These are phyloP conservation scores for Irpex rosettiformis DNA, from an alignment of 1,284 basidiomycete genomes.

Conservation along the genomic window DNA sequence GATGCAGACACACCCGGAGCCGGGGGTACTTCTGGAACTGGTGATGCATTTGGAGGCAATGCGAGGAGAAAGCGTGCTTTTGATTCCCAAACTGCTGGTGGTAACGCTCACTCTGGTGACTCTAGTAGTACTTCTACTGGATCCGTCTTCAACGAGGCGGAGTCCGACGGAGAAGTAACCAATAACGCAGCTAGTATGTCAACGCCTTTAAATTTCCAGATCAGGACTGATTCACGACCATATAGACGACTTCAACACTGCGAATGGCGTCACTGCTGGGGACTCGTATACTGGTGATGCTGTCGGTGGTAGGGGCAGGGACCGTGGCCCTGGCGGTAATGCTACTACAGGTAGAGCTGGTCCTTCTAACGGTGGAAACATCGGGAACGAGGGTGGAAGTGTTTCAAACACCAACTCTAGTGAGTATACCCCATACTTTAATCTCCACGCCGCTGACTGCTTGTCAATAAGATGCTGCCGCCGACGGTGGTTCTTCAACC, in stretches of 20 bases:
- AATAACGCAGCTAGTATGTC: slow-evolving; percentile 21
- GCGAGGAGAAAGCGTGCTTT: slow-evolving; percentile 16
- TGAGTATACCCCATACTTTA: slow-evolving; percentile 8
- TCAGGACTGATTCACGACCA: background rate
- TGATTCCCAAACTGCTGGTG: slow-evolving; percentile 17
- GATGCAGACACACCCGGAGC: slow-evolving; percentile 17
- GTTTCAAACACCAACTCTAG: slow-evolving; percentile 19
- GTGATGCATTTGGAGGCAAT: slow-evolving; percentile 18
- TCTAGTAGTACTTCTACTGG: slow-evolving; percentile 16
- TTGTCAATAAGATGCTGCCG: slow-evolving; percentile 17
- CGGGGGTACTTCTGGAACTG: slow-evolving; percentile 18
- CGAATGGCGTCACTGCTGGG: slow-evolving; percentile 14
- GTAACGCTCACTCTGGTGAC: slow-evolving; percentile 23
- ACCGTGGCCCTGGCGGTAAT: slow-evolving; percentile 24
- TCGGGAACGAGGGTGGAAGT: slow-evolving; percentile 15
- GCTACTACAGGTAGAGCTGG: slow-evolving; percentile 22
- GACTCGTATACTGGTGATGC: slow-evolving; percentile 23
- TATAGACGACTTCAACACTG: slow-evolving; percentile 16
- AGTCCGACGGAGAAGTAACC: slow-evolving; percentile 10
- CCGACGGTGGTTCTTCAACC: slow-evolving; percentile 23
- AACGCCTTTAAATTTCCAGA: background rate
- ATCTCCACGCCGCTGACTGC: background rate
- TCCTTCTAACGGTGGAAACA: slow-evolving; percentile 21
- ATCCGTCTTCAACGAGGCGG: slow-evolving; percentile 15
- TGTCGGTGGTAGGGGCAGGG: slow-evolving; percentile 19